Evolutionary conservation across 1,139 yeast genomes (phyloP).

Genomic region (Diutina neorugosa): DNA sequence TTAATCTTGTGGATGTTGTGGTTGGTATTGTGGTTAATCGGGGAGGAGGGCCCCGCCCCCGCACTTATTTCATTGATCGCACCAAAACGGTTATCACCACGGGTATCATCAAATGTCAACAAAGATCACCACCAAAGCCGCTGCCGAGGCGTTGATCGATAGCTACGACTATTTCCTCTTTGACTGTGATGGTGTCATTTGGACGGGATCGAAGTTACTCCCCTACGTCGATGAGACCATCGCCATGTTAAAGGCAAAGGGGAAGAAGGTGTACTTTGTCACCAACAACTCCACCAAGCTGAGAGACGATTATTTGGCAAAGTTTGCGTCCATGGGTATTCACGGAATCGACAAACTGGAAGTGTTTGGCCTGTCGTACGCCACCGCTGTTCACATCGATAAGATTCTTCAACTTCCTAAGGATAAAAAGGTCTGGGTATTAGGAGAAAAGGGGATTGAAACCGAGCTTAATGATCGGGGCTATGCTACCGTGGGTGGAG

Average conservation of each 20-base stretch:
- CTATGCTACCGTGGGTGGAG: conserved; percentile 10
- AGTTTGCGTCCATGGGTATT: conserved; percentile 69
- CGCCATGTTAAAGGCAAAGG: conserved; percentile 17
- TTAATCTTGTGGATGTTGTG: too few relatives aligned
- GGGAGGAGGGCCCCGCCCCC: too few relatives aligned
- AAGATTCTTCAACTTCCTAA: conserved; percentile 63
- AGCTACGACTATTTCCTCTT: conserved; percentile 51
- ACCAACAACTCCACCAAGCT: conserved; percentile 94
- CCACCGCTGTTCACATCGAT: conserved; percentile 76
- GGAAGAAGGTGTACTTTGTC: conserved; percentile 71
- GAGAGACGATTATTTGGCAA: conserved; percentile 59
- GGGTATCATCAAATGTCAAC: too few relatives aligned
- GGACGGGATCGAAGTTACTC: conserved; percentile 36
- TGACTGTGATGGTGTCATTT: conserved; percentile 38
- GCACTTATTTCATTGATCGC: too few relatives aligned
- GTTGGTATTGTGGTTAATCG: too few relatives aligned
- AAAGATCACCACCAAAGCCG: conserved; percentile 20
- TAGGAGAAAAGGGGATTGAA: conserved; percentile 36
- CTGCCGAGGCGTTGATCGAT: conserved; percentile 42
- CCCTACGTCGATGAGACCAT: conserved; percentile 31
- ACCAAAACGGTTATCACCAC: too few relatives aligned
- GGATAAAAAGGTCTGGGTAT: conserved; percentile 42
- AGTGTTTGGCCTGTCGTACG: conserved; percentile 84
- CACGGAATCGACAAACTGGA: conserved; percentile 50
- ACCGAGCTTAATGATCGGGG: conserved; percentile 12